These are phyloP conservation scores for Dissophora globulifera DNA, from an alignment of 192 early-diverging fungal genomes.

Conservation along the genomic window DNA sequence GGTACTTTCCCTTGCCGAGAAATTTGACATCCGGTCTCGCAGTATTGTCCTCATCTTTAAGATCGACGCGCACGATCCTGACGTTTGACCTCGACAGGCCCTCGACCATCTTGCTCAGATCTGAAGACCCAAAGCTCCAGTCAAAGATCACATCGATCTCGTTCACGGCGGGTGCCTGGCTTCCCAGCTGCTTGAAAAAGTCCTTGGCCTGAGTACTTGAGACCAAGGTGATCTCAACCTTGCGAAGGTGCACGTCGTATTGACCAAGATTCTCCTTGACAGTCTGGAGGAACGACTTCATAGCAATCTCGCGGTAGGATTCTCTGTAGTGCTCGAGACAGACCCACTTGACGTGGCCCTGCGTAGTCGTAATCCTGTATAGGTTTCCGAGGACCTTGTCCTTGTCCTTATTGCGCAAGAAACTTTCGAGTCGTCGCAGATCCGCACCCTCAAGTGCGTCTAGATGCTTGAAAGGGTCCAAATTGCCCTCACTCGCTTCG, in stretches of 20 bases:
- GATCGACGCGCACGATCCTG: neutral
- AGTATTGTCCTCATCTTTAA: neutral
- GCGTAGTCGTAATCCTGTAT: conserved; percentile 15
- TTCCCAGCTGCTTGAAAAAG: conserved; percentile 9
- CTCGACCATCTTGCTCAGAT: neutral
- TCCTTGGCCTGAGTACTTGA: conserved; percentile 1
- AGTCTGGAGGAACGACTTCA: conserved; percentile 1
- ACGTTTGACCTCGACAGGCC: conserved; percentile 1
- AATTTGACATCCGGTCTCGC: neutral
- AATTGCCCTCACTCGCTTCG: neutral
- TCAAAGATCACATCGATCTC: conserved; percentile 5
- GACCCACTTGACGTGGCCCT: conserved; percentile 44
- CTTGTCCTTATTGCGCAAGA: conserved; percentile 20
- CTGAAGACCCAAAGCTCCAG: conserved; percentile 1
- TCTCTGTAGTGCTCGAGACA: conserved; percentile 23
- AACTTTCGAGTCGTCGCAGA: conserved; percentile 17
- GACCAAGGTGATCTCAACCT: conserved; percentile 1
- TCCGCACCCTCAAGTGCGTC: conserved; percentile 27
- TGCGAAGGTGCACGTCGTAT: conserved; percentile 9
- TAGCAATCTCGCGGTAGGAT: conserved; percentile 2
- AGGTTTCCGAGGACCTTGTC: conserved; percentile 26
- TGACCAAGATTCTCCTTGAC: neutral
- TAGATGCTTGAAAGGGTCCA: conserved; percentile 7
- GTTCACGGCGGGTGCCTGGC: conserved; percentile 2
- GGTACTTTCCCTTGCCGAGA: conserved; percentile 13